phyloP scores from a whole-genome alignment of 2,329 filamentous ascomycete genomes.

The Sphaerulina populicola region DNA sequence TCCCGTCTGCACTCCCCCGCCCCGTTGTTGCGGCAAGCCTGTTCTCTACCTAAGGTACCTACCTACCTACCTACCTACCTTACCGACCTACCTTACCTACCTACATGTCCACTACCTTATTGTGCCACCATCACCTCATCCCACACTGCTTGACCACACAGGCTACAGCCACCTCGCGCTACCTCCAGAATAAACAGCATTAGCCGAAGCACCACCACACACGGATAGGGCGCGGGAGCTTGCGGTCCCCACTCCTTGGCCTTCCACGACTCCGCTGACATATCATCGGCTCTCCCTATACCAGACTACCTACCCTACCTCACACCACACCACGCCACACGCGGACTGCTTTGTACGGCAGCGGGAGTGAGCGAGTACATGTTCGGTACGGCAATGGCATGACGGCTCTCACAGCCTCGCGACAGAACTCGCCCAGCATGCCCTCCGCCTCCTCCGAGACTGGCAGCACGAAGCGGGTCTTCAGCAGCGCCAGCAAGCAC shows the following conservation, averaged over 20 bases:
- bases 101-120: too few species aligned
- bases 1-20: too few species aligned
- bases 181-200: too few species aligned
- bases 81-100: too few species aligned
- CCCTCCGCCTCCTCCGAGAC: conserved; percentile 17
- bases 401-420: conserved; percentile 7
- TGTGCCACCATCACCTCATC: too few species aligned
- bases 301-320: too few species aligned
- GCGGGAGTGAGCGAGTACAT: not conserved
- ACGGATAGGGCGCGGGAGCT: not conserved
- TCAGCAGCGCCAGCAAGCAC: conserved; percentile 39
- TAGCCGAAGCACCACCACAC: too few species aligned
- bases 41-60: too few species aligned
- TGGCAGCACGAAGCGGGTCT: conserved; percentile 37
- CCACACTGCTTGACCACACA: too few species aligned
- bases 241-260: not conserved
- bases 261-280: not conserved
- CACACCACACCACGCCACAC: not conserved
- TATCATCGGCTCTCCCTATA: not conserved
- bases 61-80: too few species aligned
- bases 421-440: conserved; percentile 20
- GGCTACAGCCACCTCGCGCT: too few species aligned
- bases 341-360: not conserved
- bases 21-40: too few species aligned
- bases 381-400: conserved; percentile 7